phyloP scores from a whole-genome alignment of 163 green algal species.

The Prototheca wickerhamii region DNA sequence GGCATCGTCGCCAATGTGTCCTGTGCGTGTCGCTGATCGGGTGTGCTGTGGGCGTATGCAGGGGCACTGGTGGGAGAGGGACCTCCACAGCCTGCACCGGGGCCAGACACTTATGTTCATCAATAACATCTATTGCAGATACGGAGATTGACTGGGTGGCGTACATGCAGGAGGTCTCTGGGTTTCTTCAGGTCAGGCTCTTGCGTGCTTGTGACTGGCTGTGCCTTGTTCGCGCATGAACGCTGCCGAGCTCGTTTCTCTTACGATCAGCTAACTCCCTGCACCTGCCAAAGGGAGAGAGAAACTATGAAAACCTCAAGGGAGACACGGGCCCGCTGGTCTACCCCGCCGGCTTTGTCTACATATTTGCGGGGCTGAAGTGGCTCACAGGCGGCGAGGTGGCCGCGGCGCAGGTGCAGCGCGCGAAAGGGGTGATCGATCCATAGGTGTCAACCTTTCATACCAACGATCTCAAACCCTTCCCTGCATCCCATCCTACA shows the following conservation, averaged over 20 bases:
- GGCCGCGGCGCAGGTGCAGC: conserved; percentile 33
- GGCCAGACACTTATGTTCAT: not conserved
- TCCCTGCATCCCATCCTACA: not conserved
- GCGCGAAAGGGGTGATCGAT: not conserved
- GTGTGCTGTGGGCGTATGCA: too few species aligned
- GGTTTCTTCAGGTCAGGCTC: conserved; percentile 39
- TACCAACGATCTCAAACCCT: not conserved
- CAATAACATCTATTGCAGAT: conserved; percentile 36
- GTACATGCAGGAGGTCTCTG: conserved; percentile 76
- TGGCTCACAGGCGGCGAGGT: conserved; percentile 50
- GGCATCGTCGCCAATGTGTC: too few species aligned
- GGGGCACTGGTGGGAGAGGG: too few species aligned
- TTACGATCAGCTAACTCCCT: not conserved
- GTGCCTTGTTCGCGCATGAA: not conserved
- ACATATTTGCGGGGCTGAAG: conserved; percentile 57
- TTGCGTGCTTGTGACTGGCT: not conserved
- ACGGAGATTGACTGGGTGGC: conserved; percentile 86
- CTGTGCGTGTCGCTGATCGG: too few species aligned
- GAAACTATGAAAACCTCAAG: conserved; percentile 63
- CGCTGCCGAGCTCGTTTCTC: not conserved
- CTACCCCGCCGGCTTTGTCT: conserved; percentile 84
- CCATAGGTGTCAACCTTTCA: not conserved
- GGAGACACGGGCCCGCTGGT: conserved; percentile 77
- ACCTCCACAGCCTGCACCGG: too few species aligned
- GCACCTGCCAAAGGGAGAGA: conserved; percentile 40